Evolutionary conservation across 768 basidiomycete species (phyloP).

Genomic region (Inosperma sp.): DNA sequence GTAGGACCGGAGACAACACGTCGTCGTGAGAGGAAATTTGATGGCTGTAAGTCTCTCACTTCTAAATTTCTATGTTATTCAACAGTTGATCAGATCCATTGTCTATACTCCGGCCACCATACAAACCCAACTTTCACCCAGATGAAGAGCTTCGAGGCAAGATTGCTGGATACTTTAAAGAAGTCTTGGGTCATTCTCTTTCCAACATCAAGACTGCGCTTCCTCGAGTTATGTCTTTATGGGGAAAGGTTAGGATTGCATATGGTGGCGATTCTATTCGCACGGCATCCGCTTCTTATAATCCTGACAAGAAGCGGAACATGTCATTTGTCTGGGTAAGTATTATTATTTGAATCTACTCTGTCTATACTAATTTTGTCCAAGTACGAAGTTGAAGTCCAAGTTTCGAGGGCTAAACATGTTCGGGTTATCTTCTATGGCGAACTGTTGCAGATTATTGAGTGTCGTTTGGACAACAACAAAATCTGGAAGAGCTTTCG

Average conservation of each 20-base stretch:
- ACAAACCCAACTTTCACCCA: background rate
- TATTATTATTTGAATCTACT: background rate
- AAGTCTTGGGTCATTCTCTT: background rate
- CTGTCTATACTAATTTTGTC: background rate
- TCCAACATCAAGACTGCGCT: too few species aligned
- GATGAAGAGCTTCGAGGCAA: background rate
- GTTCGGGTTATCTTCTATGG: background rate
- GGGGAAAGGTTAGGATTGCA: too few species aligned
- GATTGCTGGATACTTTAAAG: background rate
- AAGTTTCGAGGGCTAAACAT: background rate
- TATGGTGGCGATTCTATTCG: background rate
- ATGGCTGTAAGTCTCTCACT: background rate
- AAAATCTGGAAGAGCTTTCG: too few species aligned
- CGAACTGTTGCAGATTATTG: background rate
- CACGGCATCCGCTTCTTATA: background rate
- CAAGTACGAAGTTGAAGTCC: background rate
- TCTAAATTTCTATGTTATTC: background rate
- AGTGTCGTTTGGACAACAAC: background rate
- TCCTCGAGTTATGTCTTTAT: too few species aligned
- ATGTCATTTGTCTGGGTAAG: background rate
- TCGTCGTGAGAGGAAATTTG: background rate
- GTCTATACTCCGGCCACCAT: background rate
- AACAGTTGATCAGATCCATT: background rate
- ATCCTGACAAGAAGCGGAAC: background rate
- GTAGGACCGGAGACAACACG: background rate